A percentile compares a stretch with the other conserved stretches of the same genome.
These are phyloP conservation scores for Malus hybrid DNA, from an alignment of 331 rosid genomes.

Conservation along the genomic window DNA sequence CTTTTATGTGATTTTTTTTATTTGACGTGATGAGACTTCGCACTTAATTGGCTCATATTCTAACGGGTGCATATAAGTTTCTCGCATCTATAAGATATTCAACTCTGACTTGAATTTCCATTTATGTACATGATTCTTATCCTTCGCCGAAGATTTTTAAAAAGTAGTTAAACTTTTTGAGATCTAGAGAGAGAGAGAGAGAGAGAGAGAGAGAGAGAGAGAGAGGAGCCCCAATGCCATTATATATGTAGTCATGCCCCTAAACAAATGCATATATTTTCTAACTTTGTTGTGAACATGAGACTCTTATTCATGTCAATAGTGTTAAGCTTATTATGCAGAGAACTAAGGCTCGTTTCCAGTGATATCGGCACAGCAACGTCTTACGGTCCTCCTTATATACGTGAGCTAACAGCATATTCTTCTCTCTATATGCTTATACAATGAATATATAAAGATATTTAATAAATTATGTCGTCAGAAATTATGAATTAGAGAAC, in stretches of 20 bases:
- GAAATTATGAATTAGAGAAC: no score
- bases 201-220: not conserved
- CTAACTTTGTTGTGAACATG: not conserved
- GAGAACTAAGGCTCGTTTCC: not conserved
- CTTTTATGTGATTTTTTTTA: not conserved
- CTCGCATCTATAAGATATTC: not conserved
- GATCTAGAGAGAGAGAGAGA: not conserved
- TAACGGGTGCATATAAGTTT: no score
- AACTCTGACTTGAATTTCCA: not conserved
- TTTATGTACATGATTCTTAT: not conserved
- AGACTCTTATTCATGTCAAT: not conserved
- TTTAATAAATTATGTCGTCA: no score
- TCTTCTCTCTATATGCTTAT: no score
- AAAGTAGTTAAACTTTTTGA: not conserved
- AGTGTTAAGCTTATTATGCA: conserved; percentile 15
- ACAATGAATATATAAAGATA: no score
- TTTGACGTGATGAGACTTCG: not conserved
- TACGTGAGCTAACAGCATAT: conserved; percentile 32
- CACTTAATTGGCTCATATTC: not conserved
- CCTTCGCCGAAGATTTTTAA: not conserved
- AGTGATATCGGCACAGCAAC: conserved; percentile 63
- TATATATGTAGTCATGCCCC: not conserved
- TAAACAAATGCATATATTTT: not conserved
- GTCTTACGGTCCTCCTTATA: conserved; percentile 56
- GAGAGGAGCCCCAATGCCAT: not conserved